Base-by-base conservation (phyloP, 257 asterid genomes). In the Euphrasia confusa region DNA sequence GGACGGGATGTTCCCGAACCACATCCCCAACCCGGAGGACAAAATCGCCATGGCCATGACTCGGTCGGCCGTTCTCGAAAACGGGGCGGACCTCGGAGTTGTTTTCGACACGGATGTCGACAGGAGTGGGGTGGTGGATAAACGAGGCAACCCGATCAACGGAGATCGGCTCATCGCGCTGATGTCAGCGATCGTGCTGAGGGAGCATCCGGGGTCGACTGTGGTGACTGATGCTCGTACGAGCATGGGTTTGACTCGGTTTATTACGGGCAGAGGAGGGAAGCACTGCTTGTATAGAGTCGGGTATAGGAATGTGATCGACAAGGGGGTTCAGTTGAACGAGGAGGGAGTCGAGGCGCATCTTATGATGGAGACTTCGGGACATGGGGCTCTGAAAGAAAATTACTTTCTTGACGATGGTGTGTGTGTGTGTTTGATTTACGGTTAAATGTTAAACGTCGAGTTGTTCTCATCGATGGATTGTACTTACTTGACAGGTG, bases 1-100 rank as follows among this genome's bases (percentile, higher is more conserved):
- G 0, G 96, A 91, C 40, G 98, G 98, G 40, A 88, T 88, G 95
- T 91, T 91, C 76, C 96, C 98, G 0, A 91, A 91, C 76, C 98
- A 91, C 80, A 88, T 91, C 11, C 98, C 98, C 18, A 91, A 91
- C 42, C 98, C 98, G 0, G 98, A 86, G 66, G 98, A 91, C 87
- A 84, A 88, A 62, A 71, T 56, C 4, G 98, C 98, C 45, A 91
- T 88, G 98, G 72, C 96, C 66, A 11, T 82, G 15, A 91, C 98
- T 2, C 83, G 92, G 53, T 75, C 88, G 4, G 81, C 96, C 0
- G 96, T 90, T 17, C 88, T 91, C 2, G 61, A 84, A 58, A 77
- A 80, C 83, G 42, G 60, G 1, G 96, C 98, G 7, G 88, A 88
- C 57, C 89, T 91, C 2, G 98, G 98, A 70, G 80, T 91, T 42